Conservation (phyloP, 768 basidiomycete genomes). For the Aureoboletus auriporus region DNA sequence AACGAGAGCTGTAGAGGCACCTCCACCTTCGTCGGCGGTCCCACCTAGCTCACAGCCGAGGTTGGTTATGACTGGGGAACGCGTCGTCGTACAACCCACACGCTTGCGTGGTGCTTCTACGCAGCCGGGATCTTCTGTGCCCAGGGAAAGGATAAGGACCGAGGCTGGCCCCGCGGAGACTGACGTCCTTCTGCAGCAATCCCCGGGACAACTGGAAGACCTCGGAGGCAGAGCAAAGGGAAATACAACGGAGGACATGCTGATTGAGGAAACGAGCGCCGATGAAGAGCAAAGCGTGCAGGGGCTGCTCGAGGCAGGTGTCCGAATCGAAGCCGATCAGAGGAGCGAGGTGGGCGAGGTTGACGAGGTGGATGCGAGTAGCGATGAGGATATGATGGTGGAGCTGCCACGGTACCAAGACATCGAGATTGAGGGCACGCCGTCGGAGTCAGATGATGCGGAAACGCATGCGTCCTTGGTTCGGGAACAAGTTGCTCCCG, state of each 20-base stretch:
- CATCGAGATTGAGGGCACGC: slow-evolving; percentile 2
- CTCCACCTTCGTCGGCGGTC: neutral
- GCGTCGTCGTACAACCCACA: neutral
- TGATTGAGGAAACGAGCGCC: slow-evolving; percentile 4
- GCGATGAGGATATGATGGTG: neutral
- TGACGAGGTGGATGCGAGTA: neutral
- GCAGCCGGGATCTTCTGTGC: slow-evolving; percentile 11
- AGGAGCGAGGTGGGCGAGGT: neutral
- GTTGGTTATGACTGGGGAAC: slow-evolving; percentile 3
- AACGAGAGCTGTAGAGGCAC: neutral
- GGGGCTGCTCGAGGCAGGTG: slow-evolving; percentile 12
- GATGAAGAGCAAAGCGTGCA: slow-evolving; percentile 22
- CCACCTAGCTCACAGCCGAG: slow-evolving; percentile 12
- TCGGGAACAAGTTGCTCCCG: neutral
- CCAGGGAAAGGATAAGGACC: neutral
- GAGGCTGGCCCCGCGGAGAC: neutral
- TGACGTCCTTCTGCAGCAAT: slow-evolving; percentile 4
- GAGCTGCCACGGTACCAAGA: slow-evolving; percentile 11
- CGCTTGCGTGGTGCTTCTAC: slow-evolving; percentile 9
- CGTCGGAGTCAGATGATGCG: slow-evolving; percentile 28
- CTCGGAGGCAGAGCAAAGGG: slow-evolving; percentile 1
- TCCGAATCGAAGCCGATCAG: too few relatives aligned
- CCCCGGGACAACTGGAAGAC: neutral
- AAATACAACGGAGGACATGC: neutral
- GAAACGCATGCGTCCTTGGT: slow-evolving; percentile 22